Base-by-base conservation (phyloP, 148 eudicot genomes). In the Cornus controversa region DNA sequence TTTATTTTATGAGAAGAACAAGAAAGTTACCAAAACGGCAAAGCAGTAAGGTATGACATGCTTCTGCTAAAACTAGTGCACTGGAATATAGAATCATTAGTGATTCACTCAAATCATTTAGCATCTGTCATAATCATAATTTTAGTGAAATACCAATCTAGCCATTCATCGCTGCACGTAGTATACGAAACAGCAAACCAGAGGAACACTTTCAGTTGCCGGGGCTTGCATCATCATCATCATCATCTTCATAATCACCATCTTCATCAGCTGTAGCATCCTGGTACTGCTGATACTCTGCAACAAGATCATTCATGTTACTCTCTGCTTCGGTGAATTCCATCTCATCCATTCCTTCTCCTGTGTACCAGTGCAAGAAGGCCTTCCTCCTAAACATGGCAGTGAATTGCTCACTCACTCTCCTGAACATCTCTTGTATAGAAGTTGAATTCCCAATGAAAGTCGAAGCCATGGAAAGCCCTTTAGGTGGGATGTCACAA, bases 341-440 rank as follows among this genome's bases (percentile, higher is more conserved):
- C 81, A 78, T 78, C 71, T 78, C 81, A 50, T 78, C 81, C 76
- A 78, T 78, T 65, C 81, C 81, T 65, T 78, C 81, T 11, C 81
- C 75, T 0, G 81, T 78, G 27, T 78, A 78, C 81, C 81, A 71
- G 22, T 78, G 81, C 81, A 72, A 47, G 29, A 78, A 78, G 0
- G 81, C 81, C 81, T 78, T 78, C 57, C 81, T 60, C 76, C 70
- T 71, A n/a, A 78, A 78, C 81, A 78, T 78, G 20, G 81, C 76
- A 13, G 69, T 72, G 26, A 78, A 78, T 22, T 78, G 81, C 42
- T 78, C 81, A 40, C 81, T 66, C 65, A 78, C 76, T 57, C 81
- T 64, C 66, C 81, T 29, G n/a, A 78, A 78, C 81, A 78, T 78
- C 31, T 78, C 81, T 66, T 78, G 81, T 4, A 78, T 78, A 11